phyloP scores from a whole-genome alignment of 352 stramenopile species.

The Albugo laibachii region DNA sequence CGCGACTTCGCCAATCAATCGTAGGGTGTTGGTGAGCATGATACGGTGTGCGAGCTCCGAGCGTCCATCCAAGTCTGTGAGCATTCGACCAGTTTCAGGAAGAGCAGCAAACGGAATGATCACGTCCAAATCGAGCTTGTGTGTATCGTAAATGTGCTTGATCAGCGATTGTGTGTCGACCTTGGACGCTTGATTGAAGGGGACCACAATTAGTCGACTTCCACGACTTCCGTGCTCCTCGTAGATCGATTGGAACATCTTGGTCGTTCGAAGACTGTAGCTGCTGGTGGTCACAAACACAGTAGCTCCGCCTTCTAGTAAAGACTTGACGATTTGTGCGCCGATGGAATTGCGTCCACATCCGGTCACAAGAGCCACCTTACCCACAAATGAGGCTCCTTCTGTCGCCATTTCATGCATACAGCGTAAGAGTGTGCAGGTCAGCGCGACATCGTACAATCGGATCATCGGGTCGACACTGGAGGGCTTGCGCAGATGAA shows the following conservation, averaged over 20 bases:
- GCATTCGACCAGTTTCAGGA: constrained; percentile 55
- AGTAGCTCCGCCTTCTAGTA: constrained; percentile 67
- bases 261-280: constrained; percentile 32
- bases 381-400: constrained; percentile 68
- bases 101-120: constrained; percentile 75
- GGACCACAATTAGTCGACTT: constrained; percentile 54
- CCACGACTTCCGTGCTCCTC: constrained; percentile 67
- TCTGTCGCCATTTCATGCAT: constrained; percentile 73
- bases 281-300: constrained; percentile 74
- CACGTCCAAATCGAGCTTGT: constrained; percentile 73
- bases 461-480: constrained; percentile 58
- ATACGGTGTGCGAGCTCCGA: constrained; percentile 72
- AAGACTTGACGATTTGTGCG: constrained; percentile 60
- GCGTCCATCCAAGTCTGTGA: constrained; percentile 52
- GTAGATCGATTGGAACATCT: constrained; percentile 61
- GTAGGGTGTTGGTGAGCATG: constrained; percentile 76
- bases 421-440: constrained; percentile 49
- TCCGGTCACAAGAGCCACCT: constrained; percentile 71
- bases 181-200: constrained; percentile 76
- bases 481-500: constrained; percentile 58
- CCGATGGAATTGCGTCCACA: constrained; percentile 75
- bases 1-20: constrained; percentile 60
- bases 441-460: constrained; percentile 65
- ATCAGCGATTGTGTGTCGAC: constrained; percentile 49
- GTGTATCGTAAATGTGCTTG: constrained; percentile 60